Percentiles rank a stretch among this genome's conserved stretches.
Conservation (phyloP, 2,329 filamentous ascomycete species). For the Cladosporium sp. region DNA sequence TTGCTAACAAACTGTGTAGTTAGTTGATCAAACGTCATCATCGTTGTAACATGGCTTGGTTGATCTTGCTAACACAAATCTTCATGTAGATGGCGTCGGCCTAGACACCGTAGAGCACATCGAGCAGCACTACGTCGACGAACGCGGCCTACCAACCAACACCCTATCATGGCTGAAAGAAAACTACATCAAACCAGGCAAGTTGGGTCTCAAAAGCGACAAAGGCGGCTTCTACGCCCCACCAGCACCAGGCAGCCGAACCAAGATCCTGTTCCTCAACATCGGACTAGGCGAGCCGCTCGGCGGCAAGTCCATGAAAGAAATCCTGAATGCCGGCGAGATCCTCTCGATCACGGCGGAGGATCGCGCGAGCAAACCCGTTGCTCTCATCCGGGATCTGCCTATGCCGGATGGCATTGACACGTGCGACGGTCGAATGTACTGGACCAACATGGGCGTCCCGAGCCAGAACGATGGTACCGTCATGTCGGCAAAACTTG, state of each 20-base stretch:
- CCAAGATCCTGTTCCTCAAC: slow-evolving; percentile 26
- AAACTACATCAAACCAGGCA: slow-evolving; percentile 50
- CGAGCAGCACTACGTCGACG: slow-evolving; percentile 54
- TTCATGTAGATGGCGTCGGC: slow-evolving; percentile 45
- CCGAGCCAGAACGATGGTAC: slow-evolving; percentile 22
- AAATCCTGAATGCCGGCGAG: slow-evolving; percentile 22
- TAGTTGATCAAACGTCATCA: not conserved
- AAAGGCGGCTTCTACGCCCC: slow-evolving; percentile 23
- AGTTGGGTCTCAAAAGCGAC: slow-evolving; percentile 42
- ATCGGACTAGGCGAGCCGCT: not conserved
- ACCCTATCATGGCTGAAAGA: slow-evolving; percentile 48
- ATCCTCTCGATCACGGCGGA: slow-evolving; percentile 25
- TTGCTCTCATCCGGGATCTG: slow-evolving; percentile 17
- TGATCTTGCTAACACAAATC: not conserved
- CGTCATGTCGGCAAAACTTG: slow-evolving; percentile 39
- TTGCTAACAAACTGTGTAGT: not conserved
- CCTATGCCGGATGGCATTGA: slow-evolving; percentile 38
- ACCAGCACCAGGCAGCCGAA: slow-evolving; percentile 11
- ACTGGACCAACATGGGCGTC: slow-evolving; percentile 35
- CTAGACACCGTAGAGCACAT: slow-evolving; percentile 57
- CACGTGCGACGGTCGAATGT: slow-evolving; percentile 31
- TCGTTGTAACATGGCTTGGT: not conserved
- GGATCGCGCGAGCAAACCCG: slow-evolving; percentile 16
- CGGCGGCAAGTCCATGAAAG: not conserved
- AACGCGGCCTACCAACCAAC: slow-evolving; percentile 45